Evolutionary conservation across 2,329 filamentous ascomycete genomes (phyloP).

Genomic region (Thermomyces lanuginosus): DNA sequence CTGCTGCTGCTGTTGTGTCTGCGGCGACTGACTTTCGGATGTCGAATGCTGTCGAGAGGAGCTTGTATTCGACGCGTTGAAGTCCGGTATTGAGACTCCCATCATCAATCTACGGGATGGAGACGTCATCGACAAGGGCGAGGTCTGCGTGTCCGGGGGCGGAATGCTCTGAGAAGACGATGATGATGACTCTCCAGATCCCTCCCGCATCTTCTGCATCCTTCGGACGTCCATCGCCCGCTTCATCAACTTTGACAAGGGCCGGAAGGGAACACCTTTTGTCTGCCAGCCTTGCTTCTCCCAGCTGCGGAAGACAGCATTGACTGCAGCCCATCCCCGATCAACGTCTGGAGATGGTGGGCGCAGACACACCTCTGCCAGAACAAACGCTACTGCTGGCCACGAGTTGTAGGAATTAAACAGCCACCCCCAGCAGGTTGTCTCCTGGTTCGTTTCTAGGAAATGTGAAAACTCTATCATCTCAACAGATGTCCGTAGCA

Average conservation of each 20-base stretch:
- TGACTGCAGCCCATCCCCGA: conserved; percentile 43
- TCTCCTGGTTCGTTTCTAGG: conserved; percentile 46
- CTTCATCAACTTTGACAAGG: conserved; percentile 43
- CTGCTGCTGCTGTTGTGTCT: not conserved
- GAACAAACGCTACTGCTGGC: conserved; percentile 46
- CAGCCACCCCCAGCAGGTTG: conserved; percentile 48
- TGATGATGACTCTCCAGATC: too few relatives aligned
- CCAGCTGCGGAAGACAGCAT: conserved; percentile 27
- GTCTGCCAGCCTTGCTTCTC: conserved; percentile 22
- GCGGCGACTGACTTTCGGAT: not conserved
- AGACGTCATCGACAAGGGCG: too few relatives aligned
- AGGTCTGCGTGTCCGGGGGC: too few relatives aligned
- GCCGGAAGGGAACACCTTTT: conserved; percentile 46
- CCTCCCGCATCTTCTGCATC: conserved; percentile 11
- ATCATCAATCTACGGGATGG: too few relatives aligned
- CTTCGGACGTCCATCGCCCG: conserved; percentile 40
- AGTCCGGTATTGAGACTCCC: too few relatives aligned
- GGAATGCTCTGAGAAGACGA: too few relatives aligned
- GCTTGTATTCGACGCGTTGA: too few relatives aligned
- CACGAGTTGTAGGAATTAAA: conserved; percentile 50
- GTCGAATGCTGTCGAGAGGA: too few relatives aligned
- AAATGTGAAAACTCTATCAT: conserved; percentile 55
- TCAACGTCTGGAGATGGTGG: conserved; percentile 42
- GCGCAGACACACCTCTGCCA: conserved; percentile 43
- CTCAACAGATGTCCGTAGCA: conserved; percentile 58